phyloP scores from a whole-genome alignment of 2,329 filamentous ascomycete species.

The Lachnellula suecica region DNA sequence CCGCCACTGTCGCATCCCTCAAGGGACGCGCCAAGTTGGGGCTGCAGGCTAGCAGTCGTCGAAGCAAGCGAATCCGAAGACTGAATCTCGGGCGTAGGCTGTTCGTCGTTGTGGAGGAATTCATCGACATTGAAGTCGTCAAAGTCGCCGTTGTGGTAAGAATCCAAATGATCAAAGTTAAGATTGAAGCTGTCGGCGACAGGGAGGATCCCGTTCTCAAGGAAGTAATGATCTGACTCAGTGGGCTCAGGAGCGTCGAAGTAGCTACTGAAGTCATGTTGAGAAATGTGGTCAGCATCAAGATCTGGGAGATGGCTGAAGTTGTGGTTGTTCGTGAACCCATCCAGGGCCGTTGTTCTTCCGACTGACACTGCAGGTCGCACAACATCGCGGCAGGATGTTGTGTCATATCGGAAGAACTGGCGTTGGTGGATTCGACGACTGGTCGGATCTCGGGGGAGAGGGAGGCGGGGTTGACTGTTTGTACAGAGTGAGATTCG shows the following conservation, averaged over 20 bases:
- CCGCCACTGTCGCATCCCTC: slow-evolving; percentile 71
- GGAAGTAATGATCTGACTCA: slow-evolving; percentile 73
- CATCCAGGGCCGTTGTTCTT: slow-evolving; percentile 41
- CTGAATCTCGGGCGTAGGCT: slow-evolving; percentile 32
- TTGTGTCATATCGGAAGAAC: slow-evolving; percentile 89
- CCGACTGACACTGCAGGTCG: slow-evolving; percentile 99
- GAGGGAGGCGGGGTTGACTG: slow-evolving; percentile 61
- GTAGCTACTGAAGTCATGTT: slow-evolving; percentile 68
- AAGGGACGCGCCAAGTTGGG: slow-evolving; percentile 72
- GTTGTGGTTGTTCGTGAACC: slow-evolving; percentile 23
- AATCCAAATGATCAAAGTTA: slow-evolving; percentile 67
- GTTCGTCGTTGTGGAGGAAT: slow-evolving; percentile 51
- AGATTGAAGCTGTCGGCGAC: slow-evolving; percentile 64
- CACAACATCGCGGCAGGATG: slow-evolving; percentile 99
- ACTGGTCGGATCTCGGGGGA: slow-evolving; percentile 57
- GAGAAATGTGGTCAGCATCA: slow-evolving; percentile 59
- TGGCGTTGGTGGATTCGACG: slow-evolving; percentile 40
- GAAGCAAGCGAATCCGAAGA: slow-evolving; percentile 36
- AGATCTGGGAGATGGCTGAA: slow-evolving; percentile 38
- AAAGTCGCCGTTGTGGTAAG: slow-evolving; percentile 55
- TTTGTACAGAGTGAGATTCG: slow-evolving; percentile 41
- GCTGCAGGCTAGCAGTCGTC: slow-evolving; percentile 67
- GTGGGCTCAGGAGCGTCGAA: slow-evolving; percentile 66
- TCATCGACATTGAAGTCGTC: slow-evolving; percentile 52
- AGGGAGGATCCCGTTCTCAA: slow-evolving; percentile 76